Conservation (phyloP, 192 early-diverging fungal species). For the Physocladia obscura region DNA sequence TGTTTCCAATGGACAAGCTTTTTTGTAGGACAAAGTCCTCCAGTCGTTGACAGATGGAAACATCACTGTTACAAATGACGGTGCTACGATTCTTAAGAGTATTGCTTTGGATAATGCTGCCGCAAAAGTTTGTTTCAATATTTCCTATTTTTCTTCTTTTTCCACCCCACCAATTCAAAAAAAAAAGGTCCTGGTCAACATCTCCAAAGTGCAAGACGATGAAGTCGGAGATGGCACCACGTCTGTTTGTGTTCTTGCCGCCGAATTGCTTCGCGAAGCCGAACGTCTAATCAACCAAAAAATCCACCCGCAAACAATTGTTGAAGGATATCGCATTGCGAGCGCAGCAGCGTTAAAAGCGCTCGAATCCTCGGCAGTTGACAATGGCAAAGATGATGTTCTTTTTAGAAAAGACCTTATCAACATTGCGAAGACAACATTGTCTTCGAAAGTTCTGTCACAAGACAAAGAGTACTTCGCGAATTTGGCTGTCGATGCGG, state of each 20-base stretch:
- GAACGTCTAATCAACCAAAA: constrained; percentile 89
- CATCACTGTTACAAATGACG: constrained; percentile 96
- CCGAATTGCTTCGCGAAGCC: constrained; percentile 91
- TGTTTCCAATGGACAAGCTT: neutral
- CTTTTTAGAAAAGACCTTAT: constrained; percentile 86
- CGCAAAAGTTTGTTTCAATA: constrained; percentile 89
- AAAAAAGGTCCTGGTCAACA: constrained; percentile 60
- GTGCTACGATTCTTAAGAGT: constrained; percentile 97
- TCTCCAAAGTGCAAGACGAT: constrained; percentile 98
- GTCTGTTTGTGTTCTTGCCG: constrained; percentile 94
- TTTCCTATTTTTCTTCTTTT: neutral
- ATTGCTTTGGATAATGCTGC: constrained; percentile 98
- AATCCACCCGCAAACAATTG: constrained; percentile 97
- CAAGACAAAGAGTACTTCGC: constrained; percentile 97
- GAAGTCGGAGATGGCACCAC: constrained; percentile 99
- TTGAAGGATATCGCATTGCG: constrained; percentile 91
- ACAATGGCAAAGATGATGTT: constrained; percentile 71
- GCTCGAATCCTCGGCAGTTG: constrained; percentile 75
- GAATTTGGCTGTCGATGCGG: constrained; percentile 93
- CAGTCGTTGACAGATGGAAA: constrained; percentile 82
- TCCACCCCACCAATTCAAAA: too few species aligned
- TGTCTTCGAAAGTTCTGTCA: constrained; percentile 94
- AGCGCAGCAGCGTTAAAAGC: constrained; percentile 78
- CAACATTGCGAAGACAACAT: constrained; percentile 96
- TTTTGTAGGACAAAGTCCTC: constrained; percentile 89